phyloP scores from a whole-genome alignment of 306 rosid species.

The Carpinus viminea region DNA sequence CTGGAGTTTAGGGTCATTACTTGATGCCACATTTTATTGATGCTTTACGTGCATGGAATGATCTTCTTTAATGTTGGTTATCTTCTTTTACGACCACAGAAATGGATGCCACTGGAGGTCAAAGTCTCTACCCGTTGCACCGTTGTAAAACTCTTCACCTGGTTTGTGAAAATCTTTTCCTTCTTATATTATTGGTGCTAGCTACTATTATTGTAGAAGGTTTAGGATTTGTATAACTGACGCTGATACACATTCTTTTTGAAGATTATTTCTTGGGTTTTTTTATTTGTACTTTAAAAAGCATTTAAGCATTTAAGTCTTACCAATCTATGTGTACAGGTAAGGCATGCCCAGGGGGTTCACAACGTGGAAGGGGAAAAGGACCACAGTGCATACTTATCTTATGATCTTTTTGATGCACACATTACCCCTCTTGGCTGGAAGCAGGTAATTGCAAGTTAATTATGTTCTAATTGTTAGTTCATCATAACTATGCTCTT shows the following conservation, averaged over 20 bases:
- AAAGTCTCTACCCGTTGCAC: conserved; percentile 61
- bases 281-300: neutral
- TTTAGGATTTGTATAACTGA: neutral
- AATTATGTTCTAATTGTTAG: conserved; percentile 6
- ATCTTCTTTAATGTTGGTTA: conserved; percentile 6
- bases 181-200: neutral
- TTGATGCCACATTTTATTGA: neutral
- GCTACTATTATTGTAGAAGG: neutral
- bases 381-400: conserved; percentile 56
- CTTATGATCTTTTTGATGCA: conserved; percentile 83
- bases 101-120: conserved; percentile 49
- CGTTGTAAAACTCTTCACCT: conserved; percentile 73
- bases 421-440: conserved; percentile 86
- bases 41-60: neutral
- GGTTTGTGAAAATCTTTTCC: conserved; percentile 43
- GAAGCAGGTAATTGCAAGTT: conserved; percentile 65
- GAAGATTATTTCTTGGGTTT: neutral
- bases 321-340: conserved; percentile 46
- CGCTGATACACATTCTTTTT: neutral
- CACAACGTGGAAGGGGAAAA: conserved; percentile 90
- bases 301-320: conserved; percentile 2
- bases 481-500: neutral
- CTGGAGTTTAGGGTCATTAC: conserved; percentile 3
- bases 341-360: conserved; percentile 95
- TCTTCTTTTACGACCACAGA: conserved; percentile 42